Evolutionary conservation across 2,329 filamentous ascomycete genomes (phyloP).

Genomic region (Remersonia thermophila): DNA sequence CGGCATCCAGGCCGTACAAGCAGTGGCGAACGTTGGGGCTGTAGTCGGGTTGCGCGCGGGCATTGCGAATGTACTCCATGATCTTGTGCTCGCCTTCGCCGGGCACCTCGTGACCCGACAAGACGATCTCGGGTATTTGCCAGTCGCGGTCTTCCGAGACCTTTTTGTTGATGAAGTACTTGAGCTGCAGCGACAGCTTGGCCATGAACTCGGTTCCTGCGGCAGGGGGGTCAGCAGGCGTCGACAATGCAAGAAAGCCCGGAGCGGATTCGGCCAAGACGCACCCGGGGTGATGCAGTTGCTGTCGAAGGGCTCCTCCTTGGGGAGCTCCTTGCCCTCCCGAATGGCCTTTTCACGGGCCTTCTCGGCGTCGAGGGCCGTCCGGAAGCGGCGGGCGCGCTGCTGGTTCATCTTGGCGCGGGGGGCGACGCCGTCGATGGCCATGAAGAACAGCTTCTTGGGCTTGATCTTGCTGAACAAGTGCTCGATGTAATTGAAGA

Average conservation of each 20-base stretch:
- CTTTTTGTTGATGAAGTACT: slow-evolving; percentile 99
- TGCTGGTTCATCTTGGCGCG: slow-evolving; percentile 99
- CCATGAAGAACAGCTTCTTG: slow-evolving; percentile 98
- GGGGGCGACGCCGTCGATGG: slow-evolving; percentile 92
- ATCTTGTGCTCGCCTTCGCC: slow-evolving; percentile 99
- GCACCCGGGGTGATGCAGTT: slow-evolving; percentile 92
- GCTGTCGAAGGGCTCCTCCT: slow-evolving; percentile 93
- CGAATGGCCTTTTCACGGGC: slow-evolving; percentile 84
- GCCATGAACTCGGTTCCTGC: slow-evolving; percentile 87
- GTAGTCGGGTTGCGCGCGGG: slow-evolving; percentile 89
- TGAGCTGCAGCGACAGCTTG: slow-evolving; percentile 81
- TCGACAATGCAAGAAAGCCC: background rate
- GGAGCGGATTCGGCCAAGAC: slow-evolving; percentile 4
- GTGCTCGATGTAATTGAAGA: slow-evolving; percentile 99
- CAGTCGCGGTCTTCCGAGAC: slow-evolving; percentile 93
- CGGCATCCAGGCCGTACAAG: slow-evolving; percentile 91
- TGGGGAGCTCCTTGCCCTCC: slow-evolving; percentile 84
- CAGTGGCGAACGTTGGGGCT: slow-evolving; percentile 91
- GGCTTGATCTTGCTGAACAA: slow-evolving; percentile 98
- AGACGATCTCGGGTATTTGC: slow-evolving; percentile 91
- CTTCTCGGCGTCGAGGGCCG: slow-evolving; percentile 78
- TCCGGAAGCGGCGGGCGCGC: slow-evolving; percentile 86
- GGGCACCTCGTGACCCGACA: slow-evolving; percentile 94
- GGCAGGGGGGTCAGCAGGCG: too few species aligned
- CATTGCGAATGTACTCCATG: slow-evolving; percentile 98